Evolutionary conservation across 352 stramenopile genomes (phyloP), one percentile per base, ranked within the genome.

Genomic region (Pythium pyrilobum): DNA sequence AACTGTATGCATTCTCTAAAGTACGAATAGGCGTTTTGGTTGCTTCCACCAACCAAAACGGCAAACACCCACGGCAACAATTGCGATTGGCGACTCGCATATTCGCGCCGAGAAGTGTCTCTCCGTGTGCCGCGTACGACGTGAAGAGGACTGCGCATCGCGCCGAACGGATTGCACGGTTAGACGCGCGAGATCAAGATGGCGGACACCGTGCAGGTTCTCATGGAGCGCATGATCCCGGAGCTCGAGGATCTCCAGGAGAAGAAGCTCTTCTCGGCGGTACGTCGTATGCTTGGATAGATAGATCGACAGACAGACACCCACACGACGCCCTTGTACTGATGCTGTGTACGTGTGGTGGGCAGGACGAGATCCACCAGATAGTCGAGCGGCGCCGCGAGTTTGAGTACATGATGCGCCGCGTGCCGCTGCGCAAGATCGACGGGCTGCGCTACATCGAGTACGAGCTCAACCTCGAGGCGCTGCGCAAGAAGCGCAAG

Each of bases 181-280:
- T 49, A 41, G 29, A 53, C 48, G 18, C 21, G 59, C 23, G 42
- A 40, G 62, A 47, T 45, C 56, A 68, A 41, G 52, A 97, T 97
- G 91, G 91, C 90, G 66, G 91, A 97, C 71, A 90, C 74, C 47
- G 90, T 97, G 62, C 89, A 97, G 68, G 81, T 96, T 52, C 66
- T 89, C 56, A 93, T 97, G 81, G 91, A 97, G 72, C 87, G 92
- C 59, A 97, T 97, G 87, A 86, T 97, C 59, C 85, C 87, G 46
- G 91, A 97, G 69, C 89, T 97, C 47, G 90, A 97, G 68, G 91
- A 97, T 47, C 74, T 97, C 44, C 82, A 95, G 69, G 66, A 83
- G 31, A 77, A 82, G 51, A 87, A 90, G 45, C 62, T 97, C 61
- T 97, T 97, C 60, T 77, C 71, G 31, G 61, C 73, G 61, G 59